A percentile compares a stretch with the other conserved stretches of the same genome.
Evolutionary conservation across 2,329 filamentous ascomycete species (phyloP).

Genomic region (Xylaria sp.): DNA sequence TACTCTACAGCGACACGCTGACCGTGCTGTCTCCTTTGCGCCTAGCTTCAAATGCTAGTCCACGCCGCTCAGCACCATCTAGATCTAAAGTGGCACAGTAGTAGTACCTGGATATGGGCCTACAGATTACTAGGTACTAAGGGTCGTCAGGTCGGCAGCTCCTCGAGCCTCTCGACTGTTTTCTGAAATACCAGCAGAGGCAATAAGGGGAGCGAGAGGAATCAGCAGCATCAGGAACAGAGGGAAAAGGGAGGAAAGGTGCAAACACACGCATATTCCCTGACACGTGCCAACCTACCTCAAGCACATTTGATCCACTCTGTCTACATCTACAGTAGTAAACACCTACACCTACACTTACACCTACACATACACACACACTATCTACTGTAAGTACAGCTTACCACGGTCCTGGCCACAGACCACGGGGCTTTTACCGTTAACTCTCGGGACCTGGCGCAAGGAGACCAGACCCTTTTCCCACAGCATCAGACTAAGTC

Average conservation of each 20-base stretch:
- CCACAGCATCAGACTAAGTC: constrained; percentile 8
- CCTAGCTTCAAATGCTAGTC: constrained; percentile 17
- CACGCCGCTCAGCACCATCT: constrained; percentile 8
- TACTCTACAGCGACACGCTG: constrained; percentile 4
- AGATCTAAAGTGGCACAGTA: constrained; percentile 22
- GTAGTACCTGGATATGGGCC: constrained; percentile 11
- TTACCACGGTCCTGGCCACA: constrained; percentile 6
- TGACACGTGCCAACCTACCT: no score
- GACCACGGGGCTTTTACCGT: constrained; percentile 5
- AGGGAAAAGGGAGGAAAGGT: background rate
- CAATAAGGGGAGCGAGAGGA: background rate
- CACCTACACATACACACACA: background rate
- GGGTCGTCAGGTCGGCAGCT: constrained; percentile 2
- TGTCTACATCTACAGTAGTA: no score
- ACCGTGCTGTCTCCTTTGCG: constrained; percentile 19
- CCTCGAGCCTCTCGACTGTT: background rate
- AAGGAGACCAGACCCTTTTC: background rate
- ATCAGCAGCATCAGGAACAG: background rate
- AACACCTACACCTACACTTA: background rate
- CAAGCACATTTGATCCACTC: no score
- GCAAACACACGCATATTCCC: background rate
- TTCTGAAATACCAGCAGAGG: constrained; percentile 13
- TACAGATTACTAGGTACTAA: constrained; percentile 26
- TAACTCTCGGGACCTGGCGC: background rate
- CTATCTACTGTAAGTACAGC: constrained; percentile 1